These are phyloP conservation scores for Eudorina sp. DNA, from an alignment of 139 green algal species.

Conservation along the genomic window DNA sequence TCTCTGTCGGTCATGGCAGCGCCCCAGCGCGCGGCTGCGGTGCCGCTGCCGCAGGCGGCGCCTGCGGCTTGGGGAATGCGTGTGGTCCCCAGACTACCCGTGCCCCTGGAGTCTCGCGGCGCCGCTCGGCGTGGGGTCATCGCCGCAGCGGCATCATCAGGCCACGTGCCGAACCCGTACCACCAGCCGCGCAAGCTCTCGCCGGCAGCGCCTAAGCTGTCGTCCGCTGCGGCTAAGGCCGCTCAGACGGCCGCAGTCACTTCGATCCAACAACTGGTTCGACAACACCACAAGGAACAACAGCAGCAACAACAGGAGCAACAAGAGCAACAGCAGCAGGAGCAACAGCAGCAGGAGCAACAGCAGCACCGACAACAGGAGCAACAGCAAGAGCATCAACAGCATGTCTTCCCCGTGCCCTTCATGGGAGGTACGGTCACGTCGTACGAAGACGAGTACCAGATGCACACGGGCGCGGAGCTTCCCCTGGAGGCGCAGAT, in stretches of 20 bases:
- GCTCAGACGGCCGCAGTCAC: not conserved
- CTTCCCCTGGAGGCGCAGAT: conserved; percentile 21
- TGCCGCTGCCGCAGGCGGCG: not conserved
- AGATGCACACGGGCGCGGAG: not conserved
- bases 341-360: not conserved
- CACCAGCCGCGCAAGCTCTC: not conserved
- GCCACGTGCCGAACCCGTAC: not conserved
- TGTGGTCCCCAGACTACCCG: too few species aligned
- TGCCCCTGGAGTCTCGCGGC: too few species aligned
- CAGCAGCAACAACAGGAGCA: not conserved
- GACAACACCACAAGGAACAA: not conserved
- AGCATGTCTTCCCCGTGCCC: not conserved
- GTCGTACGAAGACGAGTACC: conserved; percentile 39
- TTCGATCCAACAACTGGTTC: not conserved
- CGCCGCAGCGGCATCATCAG: not conserved
- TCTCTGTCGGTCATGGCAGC: not conserved
- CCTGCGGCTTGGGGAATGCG: not conserved
- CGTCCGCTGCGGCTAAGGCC: not conserved
- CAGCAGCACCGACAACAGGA: not conserved
- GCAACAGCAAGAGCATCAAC: not conserved
- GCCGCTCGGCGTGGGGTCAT: not conserved
- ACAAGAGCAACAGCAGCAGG: not conserved
- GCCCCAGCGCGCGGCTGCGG: not conserved
- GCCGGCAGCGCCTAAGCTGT: not conserved
- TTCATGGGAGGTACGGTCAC: not conserved